Base-by-base conservation (phyloP, 139 green algal species). In the Limnomonas spitsbergensis region DNA sequence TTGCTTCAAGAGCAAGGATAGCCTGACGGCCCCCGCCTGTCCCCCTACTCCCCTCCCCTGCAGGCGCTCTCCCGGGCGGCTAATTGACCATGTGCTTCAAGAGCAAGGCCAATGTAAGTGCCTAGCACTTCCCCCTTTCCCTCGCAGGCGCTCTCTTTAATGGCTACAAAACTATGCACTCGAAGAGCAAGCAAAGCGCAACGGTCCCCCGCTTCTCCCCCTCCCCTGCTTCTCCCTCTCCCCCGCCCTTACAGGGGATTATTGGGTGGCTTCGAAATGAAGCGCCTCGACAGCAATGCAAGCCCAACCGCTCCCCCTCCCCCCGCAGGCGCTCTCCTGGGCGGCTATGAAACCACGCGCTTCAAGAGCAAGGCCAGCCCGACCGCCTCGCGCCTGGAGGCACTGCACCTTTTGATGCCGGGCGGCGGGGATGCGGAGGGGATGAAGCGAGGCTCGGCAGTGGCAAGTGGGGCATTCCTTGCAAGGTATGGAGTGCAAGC, bases 341-440 rank as follows among this genome's bases (percentile, higher is more conserved):
- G 89, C 39, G 89, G 79, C 38, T 97, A 95, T 73, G 94, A 97
- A 85, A 84, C 88, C 71, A 92, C 83, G 0, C 89, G 95, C 26
- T 98, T 98, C 91, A 98, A 98, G 87, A 83, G 76, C 76, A 94
- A 97, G 83, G 78, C 85, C 39, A 75, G 70, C 34, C 80, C 87
- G 53, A 85, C 85, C 29, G 72, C 79, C 20, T 72, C 47, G 54
- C 84, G 80, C 52, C 78, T 93, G 42, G 69, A 80, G 36, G 40
- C 69, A 20, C 69, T 98, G 27, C 73, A 89, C 37, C 66, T 98
- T 67, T 32, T 89, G 26, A 66, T 76, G 38, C 66, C 66, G 3
- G 52, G 14, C 56, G 56, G 26, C 34, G 56, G 6, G n/a, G 56
- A 69, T 26, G 56, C 56, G 56, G n/a, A n/a, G n/a, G 56, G 56